phyloP scores from a whole-genome alignment of 2,329 filamentous ascomycete genomes.

The Calonectria fujianensis region DNA sequence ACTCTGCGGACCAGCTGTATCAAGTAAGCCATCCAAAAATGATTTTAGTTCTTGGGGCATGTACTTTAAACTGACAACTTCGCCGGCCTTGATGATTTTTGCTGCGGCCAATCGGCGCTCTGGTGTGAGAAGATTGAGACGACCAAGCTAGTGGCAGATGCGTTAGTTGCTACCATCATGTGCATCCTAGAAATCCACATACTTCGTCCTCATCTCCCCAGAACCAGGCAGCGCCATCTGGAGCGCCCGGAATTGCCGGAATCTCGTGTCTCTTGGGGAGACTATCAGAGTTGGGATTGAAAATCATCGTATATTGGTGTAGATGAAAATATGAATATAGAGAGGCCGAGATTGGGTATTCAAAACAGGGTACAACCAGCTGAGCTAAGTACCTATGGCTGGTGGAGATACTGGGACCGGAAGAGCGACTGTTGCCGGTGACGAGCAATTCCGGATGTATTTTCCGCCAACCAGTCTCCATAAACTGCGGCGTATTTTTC shows the following conservation, averaged over 20 bases:
- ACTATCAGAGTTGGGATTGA: slow-evolving; percentile 13
- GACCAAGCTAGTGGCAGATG: neutral
- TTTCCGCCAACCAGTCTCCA: neutral
- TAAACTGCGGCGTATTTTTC: neutral
- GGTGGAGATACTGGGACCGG: neutral
- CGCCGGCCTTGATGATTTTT: neutral
- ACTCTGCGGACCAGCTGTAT: slow-evolving; percentile 22
- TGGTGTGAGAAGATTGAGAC: slow-evolving; percentile 23
- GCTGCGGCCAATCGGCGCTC: slow-evolving; percentile 3
- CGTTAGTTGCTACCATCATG: neutral
- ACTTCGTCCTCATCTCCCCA: slow-evolving; percentile 25
- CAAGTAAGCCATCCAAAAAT: neutral
- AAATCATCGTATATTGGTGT: neutral
- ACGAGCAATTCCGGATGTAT: neutral
- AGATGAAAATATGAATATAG: neutral
- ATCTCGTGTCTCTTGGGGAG: slow-evolving; percentile 16
- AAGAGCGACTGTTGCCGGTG: neutral
- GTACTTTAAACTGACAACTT: slow-evolving; percentile 23
- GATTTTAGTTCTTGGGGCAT: neutral
- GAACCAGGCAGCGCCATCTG: slow-evolving; percentile 20
- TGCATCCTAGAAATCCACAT: neutral
- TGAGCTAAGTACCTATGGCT: neutral
- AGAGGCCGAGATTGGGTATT: no score
- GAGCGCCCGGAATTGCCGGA: slow-evolving; percentile 4
- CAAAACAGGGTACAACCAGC: neutral